A percentile compares a stretch with the other conserved stretches of the same genome.
Evolutionary conservation across 108 stramenopile genomes (phyloP).

Genomic region (Epithemia pelagica): DNA sequence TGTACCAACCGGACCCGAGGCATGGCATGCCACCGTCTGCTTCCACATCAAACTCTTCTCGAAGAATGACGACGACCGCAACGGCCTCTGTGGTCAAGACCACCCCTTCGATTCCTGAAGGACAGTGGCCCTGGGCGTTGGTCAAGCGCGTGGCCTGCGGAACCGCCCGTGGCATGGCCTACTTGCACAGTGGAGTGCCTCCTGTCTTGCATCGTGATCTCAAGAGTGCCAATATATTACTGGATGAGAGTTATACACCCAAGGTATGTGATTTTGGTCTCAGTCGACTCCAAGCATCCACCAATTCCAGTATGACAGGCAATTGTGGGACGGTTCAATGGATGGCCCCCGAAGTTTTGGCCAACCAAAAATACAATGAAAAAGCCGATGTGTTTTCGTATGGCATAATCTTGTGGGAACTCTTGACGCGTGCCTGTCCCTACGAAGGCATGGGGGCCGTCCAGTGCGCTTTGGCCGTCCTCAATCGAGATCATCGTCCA

Average conservation of each 20-base stretch:
- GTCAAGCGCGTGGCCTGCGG: conserved; percentile 71
- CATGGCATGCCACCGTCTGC: conserved; percentile 33
- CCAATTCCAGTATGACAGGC: conserved; percentile 78
- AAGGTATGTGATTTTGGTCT: conserved; percentile 95
- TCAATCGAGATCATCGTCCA: conserved; percentile 74
- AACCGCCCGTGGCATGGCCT: conserved; percentile 89
- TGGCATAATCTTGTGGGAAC: conserved; percentile 83
- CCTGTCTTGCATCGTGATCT: conserved; percentile 92
- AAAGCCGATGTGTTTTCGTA: conserved; percentile 80
- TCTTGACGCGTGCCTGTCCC: conserved; percentile 76
- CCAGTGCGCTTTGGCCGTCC: conserved; percentile 81
- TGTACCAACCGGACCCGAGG: conserved; percentile 36
- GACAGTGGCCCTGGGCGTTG: conserved; percentile 68
- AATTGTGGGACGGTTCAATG: conserved; percentile 93
- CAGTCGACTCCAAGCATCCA: conserved; percentile 75
- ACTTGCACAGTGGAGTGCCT: conserved; percentile 83
- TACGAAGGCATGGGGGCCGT: conserved; percentile 87
- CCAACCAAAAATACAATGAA: conserved; percentile 70
- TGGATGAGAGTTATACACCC: conserved; percentile 81
- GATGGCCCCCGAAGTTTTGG: conserved; percentile 92
- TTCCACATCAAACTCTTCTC: no score
- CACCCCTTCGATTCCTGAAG: conserved; percentile 55
- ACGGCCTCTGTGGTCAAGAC: conserved; percentile 3
- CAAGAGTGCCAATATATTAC: conserved; percentile 83
- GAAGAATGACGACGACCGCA: neutral